These are phyloP conservation scores for Seminavis robusta DNA, from an alignment of 108 stramenopile species.

Conservation along the genomic window DNA sequence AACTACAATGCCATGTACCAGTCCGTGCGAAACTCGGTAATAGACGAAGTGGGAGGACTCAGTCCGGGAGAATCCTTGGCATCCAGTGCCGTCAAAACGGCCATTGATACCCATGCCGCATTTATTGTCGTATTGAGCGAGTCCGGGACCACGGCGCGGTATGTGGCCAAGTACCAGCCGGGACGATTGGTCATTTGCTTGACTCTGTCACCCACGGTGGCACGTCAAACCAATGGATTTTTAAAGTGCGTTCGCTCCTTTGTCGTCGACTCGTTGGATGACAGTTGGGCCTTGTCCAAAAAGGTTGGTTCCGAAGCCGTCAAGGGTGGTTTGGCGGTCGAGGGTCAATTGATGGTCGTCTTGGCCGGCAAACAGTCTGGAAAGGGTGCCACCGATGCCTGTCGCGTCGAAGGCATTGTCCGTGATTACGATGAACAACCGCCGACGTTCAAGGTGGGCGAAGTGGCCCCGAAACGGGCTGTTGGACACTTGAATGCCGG, in stretches of 20 bases:
- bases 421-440: too few species aligned
- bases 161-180: slow-evolving; percentile 69
- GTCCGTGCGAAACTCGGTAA: slow-evolving; percentile 56
- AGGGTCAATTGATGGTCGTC: slow-evolving; percentile 80
- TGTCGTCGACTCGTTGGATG: slow-evolving; percentile 25
- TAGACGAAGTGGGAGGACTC: slow-evolving; percentile 41
- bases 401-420: slow-evolving; percentile 9
- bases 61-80: slow-evolving; percentile 81
- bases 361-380: slow-evolving; percentile 52
- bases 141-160: slow-evolving; percentile 81
- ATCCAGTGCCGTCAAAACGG: slow-evolving; percentile 92
- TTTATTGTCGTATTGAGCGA: slow-evolving; percentile 85
- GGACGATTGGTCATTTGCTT: slow-evolving; percentile 43
- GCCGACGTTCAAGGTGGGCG: too few species aligned
- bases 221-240: slow-evolving; percentile 58
- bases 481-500: too few species aligned
- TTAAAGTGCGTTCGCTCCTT: slow-evolving; percentile 38
- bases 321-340: slow-evolving; percentile 55
- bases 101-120: slow-evolving; percentile 82
- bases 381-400: slow-evolving; percentile 12
- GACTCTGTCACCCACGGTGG: slow-evolving; percentile 42
- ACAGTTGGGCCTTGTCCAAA: slow-evolving; percentile 69
- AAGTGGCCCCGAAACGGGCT: too few species aligned
- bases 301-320: slow-evolving; percentile 68
- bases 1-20: slow-evolving; percentile 70